Evolutionary conservation across 768 basidiomycete genomes (phyloP).

Genomic region (Xerocomus potaroensis): DNA sequence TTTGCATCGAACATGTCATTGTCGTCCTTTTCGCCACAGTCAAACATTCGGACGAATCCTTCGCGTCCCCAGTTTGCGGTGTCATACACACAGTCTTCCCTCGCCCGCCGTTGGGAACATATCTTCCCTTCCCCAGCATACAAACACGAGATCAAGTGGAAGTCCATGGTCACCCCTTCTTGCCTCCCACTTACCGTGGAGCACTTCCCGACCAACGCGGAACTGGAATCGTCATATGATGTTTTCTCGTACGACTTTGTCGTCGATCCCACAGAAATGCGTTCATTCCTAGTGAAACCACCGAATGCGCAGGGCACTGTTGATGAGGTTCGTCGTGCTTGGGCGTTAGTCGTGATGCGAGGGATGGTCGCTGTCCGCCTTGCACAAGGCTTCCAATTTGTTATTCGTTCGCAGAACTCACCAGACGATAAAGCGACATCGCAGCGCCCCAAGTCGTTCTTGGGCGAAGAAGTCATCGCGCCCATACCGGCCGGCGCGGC

Average conservation of each 20-base stretch:
- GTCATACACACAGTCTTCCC: conserved; percentile 59
- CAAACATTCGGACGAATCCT: conserved; percentile 54
- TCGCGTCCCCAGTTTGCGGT: conserved; percentile 56
- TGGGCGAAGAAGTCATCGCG: conserved; percentile 48
- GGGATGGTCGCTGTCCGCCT: conserved; percentile 92
- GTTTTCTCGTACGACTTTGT: conserved; percentile 87
- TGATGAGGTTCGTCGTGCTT: conserved; percentile 61
- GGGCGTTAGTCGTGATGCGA: conserved; percentile 80
- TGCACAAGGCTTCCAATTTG: conserved; percentile 93
- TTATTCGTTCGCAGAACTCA: conserved; percentile 46
- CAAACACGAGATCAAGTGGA: conserved; percentile 92
- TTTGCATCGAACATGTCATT: conserved; percentile 36
- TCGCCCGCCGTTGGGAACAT: conserved; percentile 91
- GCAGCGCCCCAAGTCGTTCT: conserved; percentile 54
- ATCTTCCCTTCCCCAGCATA: conserved; percentile 67
- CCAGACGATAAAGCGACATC: conserved; percentile 34
- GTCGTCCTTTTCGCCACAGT: conserved; percentile 44
- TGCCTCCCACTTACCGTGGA: conserved; percentile 91
- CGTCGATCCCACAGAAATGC: conserved; percentile 78
- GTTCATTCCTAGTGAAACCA: conserved; percentile 79
- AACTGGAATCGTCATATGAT: conserved; percentile 74
- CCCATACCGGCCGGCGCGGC: conserved; percentile 62
- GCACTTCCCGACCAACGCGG: conserved; percentile 71
- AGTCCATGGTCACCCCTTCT: conserved; percentile 74
- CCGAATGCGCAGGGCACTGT: conserved; percentile 43